Conservation (phyloP, 2,329 filamentous ascomycete genomes). For the Epichloe brachyelytri region DNA sequence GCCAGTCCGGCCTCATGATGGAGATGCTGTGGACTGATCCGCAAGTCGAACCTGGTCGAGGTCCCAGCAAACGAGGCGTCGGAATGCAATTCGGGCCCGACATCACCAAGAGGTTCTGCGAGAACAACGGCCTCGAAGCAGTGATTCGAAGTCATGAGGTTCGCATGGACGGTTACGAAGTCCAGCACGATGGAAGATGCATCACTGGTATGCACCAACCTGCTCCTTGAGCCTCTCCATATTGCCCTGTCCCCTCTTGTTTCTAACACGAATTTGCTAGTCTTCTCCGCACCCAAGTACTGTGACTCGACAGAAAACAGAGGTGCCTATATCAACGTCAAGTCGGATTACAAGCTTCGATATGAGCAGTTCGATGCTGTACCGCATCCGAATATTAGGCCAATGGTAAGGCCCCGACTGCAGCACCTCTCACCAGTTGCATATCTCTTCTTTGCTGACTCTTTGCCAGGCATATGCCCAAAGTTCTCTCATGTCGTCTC, state of each 20-base stretch:
- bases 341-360: constrained; percentile 77
- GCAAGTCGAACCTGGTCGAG: constrained; percentile 70
- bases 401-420: constrained; percentile 50
- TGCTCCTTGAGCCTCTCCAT: neutral
- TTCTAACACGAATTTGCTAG: constrained; percentile 25
- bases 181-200: constrained; percentile 89
- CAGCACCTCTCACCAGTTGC: neutral
- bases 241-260: constrained; percentile 12
- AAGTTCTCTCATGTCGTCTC: constrained; percentile 64
- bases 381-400: constrained; percentile 86
- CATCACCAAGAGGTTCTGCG: constrained; percentile 91
- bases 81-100: constrained; percentile 95
- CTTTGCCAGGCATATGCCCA: constrained; percentile 61
- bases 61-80: constrained; percentile 91
- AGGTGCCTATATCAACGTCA: constrained; percentile 96
- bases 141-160: constrained; percentile 97
- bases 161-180: constrained; percentile 97
- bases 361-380: constrained; percentile 95
- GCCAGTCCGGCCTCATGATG: constrained; percentile 96
- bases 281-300: constrained; percentile 95
- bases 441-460: constrained; percentile 12
- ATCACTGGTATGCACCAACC: constrained; percentile 58
- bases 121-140: constrained; percentile 86
- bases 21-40: constrained; percentile 99
- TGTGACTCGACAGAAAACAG: constrained; percentile 98